Evolutionary conservation across 2,329 filamentous ascomycete genomes (phyloP), one percentile per base, ranked within the genome.

Genomic region (Penicillium aurantiogriseum): DNA sequence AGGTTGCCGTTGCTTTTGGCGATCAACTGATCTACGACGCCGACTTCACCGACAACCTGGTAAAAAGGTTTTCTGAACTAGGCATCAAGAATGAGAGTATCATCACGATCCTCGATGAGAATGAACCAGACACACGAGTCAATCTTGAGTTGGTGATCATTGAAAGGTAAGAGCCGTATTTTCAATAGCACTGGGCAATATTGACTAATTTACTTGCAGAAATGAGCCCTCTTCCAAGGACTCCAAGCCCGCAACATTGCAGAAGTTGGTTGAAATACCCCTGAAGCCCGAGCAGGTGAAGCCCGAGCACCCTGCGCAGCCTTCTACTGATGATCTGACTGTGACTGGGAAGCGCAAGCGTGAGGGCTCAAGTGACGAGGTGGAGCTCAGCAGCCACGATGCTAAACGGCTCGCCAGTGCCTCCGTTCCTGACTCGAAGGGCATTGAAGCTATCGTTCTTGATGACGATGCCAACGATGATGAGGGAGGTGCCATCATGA

Each of bases 31-130:
- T 97, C 42, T 97, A 96, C 67, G 94, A 97, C 67, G 85, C 88
- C 0, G 94, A 97, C 55, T 85, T 96, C 68, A 91, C 91, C 5
- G 90, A 95, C 56, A 95, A 97, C 67, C 78, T 97, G 1, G 74
- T 80, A 1, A 95, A 91, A 78, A 92, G 89, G 59, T 82, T 99
- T 50, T 81, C 76, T 27, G 90, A 96, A 21, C 81, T 97, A 9
- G 90, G 88, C 11, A 85, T 97, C 66, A 83, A 83, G 57, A 79
- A 83, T 25, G 89, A 89, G 62, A 87, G 83, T 51, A 93, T 95
- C 71, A 76, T 97, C 62, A 95, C 90, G 0, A 79, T 97, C 51
- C 87, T 89, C n/a, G 94, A 90, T 62, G 84, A 95, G 56, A 89
- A 91, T 46, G 89, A 92, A 52, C 64, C 73, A 4, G 63, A 74